These are phyloP conservation scores for Pterothamnion heteromorphum DNA, from an alignment of 31 red algal species.

Conservation along the genomic window DNA sequence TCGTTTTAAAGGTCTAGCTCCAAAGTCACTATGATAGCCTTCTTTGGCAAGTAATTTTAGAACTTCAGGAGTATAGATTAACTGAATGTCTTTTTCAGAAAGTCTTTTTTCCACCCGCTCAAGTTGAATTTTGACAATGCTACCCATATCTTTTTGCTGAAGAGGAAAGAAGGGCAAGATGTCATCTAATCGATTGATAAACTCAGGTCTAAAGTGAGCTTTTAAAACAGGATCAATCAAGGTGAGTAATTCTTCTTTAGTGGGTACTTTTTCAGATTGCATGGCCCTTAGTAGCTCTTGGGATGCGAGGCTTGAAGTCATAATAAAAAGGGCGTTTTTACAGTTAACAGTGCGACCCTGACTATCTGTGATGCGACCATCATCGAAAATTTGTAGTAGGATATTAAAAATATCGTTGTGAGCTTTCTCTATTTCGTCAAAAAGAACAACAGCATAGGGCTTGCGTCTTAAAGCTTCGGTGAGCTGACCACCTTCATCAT, in stretches of 20 bases:
- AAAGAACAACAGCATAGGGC: constrained; percentile 88
- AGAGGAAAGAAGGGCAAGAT: constrained; percentile 91
- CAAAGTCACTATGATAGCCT: constrained; percentile 54
- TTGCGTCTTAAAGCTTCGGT: constrained; percentile 90
- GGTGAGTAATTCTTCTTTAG: constrained; percentile 49
- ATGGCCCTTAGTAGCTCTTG: constrained; percentile 46
- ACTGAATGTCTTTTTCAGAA: constrained; percentile 62
- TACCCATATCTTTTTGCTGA: constrained; percentile 59
- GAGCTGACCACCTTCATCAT: constrained; percentile 97
- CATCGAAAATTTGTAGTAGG: constrained; percentile 91
- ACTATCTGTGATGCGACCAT: constrained; percentile 93
- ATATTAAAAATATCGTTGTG: constrained; percentile 98
- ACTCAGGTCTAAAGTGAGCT: constrained; percentile 88
- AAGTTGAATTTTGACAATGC: constrained; percentile 80
- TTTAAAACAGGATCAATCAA: constrained; percentile 84
- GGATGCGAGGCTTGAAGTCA: constrained; percentile 93
- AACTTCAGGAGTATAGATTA: constrained; percentile 58
- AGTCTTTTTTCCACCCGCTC: constrained; percentile 68
- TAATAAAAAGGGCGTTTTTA: constrained; percentile 85
- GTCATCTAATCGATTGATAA: constrained; percentile 98
- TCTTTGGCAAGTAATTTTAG: constrained; percentile 67
- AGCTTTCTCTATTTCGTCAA: constrained; percentile 99
- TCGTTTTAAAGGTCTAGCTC: constrained; percentile 47
- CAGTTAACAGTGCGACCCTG: constrained; percentile 95
- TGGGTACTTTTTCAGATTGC: neutral